Evolutionary conservation across 1,284 basidiomycete species (phyloP), one percentile per base, ranked within the genome.

Genomic region (Somion occarium): DNA sequence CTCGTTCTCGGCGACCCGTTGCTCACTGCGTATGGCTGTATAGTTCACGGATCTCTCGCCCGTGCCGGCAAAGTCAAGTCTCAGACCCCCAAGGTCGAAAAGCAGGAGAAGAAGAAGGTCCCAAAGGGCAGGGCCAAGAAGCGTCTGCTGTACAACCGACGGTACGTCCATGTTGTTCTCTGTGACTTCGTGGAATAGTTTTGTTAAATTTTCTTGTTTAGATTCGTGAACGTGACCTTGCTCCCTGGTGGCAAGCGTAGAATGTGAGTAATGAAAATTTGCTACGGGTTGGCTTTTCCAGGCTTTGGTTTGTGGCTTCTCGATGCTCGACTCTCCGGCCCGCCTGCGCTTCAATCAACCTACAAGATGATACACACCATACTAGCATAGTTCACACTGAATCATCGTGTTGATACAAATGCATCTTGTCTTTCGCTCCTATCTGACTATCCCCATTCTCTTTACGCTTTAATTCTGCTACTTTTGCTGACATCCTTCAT

Each of bases 51-150:
- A 75, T 98, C 95, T 71, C 93, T 98, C 78, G 95, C 95, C 75
- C 95, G 96, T 85, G 95, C 94, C 74, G 95, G 94, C 76, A 98
- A 98, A 87, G 95, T 98, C 84, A 97, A 93, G 80, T 92, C 90
- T 65, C 93, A 97, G 77, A 89, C 86, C 68, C 95, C 95, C 66
- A 96, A 96, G 78, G 94, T 96, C 70, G 94, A 96, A 70, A 85
- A 89, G 74, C 92, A 96, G 79, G 94, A 97, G 80, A 97, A 96
- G 88, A 93, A 94, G 84, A 96, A 96, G 87, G 80, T 76, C 42
- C 91, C 92, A 58, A 95, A 91, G 79, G 94, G 94, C 64, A 91
- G 94, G 69, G 94, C 94, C 59, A 93, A 96, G 86, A 97, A 97
- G 85, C 83, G 94, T 63, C 79, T 93, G 55, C 76, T 96, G 63